phyloP scores from a whole-genome alignment of 192 early-diverging fungal species.

The Gaertneriomyces sp. region DNA sequence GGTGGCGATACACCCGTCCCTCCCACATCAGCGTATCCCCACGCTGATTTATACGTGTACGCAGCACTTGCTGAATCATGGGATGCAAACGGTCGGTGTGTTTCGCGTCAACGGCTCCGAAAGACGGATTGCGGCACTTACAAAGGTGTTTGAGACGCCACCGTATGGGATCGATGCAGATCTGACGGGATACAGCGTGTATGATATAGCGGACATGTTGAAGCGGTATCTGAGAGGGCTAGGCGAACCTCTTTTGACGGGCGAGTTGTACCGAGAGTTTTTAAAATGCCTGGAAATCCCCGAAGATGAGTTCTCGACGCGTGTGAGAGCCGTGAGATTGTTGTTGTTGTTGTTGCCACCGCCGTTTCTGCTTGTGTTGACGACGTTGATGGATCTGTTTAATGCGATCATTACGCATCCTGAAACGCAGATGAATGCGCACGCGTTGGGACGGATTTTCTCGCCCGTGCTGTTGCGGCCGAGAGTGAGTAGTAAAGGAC shows the following conservation, averaged over 20 bases:
- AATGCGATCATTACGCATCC: slow-evolving; percentile 22
- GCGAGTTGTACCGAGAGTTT: slow-evolving; percentile 43
- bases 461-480: slow-evolving; percentile 46
- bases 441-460: slow-evolving; percentile 46
- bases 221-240: slow-evolving; percentile 46
- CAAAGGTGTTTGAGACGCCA: slow-evolving; percentile 37
- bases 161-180: slow-evolving; percentile 33
- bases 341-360: slow-evolving; percentile 48
- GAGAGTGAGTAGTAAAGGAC: slow-evolving; percentile 2
- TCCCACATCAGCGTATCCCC: slow-evolving; percentile 31
- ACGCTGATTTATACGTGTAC: slow-evolving; percentile 41
- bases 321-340: slow-evolving; percentile 41
- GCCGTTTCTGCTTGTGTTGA: slow-evolving; percentile 39
- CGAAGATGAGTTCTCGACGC: slow-evolving; percentile 27
- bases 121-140: slow-evolving; percentile 39
- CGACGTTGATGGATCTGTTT: slow-evolving; percentile 44
- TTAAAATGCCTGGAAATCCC: slow-evolving; percentile 46
- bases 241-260: slow-evolving; percentile 49
- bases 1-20: slow-evolving; percentile 4
- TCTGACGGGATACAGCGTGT: slow-evolving; percentile 32
- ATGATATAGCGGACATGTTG: slow-evolving; percentile 50
- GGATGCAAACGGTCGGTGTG: slow-evolving; percentile 36
- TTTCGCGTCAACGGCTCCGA: slow-evolving; percentile 52
- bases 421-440: slow-evolving; percentile 46
- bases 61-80: slow-evolving; percentile 30